Evolutionary conservation across 1,284 basidiomycete species (phyloP).

Genomic region (Somion occarium): DNA sequence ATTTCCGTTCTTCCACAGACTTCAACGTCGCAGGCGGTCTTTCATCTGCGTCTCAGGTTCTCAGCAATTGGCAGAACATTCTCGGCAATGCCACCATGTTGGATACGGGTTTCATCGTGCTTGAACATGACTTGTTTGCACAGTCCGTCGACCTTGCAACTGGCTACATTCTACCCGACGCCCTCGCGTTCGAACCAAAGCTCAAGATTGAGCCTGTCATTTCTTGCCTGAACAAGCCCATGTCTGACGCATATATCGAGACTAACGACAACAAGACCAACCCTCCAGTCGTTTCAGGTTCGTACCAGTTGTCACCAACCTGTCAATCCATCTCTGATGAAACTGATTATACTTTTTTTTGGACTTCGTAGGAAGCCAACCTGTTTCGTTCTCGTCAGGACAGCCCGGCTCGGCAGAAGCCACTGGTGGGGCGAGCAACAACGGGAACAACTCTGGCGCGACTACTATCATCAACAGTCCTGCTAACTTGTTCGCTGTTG

Average conservation of each 20-base stretch:
- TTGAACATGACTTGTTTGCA: conserved; percentile 73
- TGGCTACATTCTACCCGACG: conserved; percentile 67
- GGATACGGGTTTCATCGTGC: conserved; percentile 62
- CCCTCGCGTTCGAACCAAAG: conserved; percentile 50
- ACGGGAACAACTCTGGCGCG: conserved; percentile 13
- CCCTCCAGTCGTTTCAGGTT: conserved; percentile 37
- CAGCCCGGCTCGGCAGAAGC: conserved; percentile 31
- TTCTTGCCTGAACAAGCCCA: conserved; percentile 55
- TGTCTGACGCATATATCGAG: conserved; percentile 63
- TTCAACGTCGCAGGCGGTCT: conserved; percentile 71
- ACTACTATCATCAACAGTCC: conserved; percentile 7
- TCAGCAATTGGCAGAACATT: conserved; percentile 63
- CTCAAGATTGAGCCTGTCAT: conserved; percentile 66
- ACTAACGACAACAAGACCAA: conserved; percentile 60
- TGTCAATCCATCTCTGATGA: not conserved
- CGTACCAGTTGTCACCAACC: conserved; percentile 6
- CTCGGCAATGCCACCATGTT: conserved; percentile 45
- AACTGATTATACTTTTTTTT: no score
- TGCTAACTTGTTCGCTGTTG: conserved; percentile 12
- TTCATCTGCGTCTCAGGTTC: conserved; percentile 51
- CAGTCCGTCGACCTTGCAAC: conserved; percentile 67
- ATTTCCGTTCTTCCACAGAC: conserved; percentile 38
- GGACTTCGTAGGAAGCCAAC: conserved; percentile 17
- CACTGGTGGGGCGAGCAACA: conserved; percentile 16
- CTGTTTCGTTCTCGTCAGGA: conserved; percentile 29